Evolutionary conservation across 2,329 filamentous ascomycete species (phyloP), one percentile per base, ranked within the genome.

Genomic region (Penicillium sp.): DNA sequence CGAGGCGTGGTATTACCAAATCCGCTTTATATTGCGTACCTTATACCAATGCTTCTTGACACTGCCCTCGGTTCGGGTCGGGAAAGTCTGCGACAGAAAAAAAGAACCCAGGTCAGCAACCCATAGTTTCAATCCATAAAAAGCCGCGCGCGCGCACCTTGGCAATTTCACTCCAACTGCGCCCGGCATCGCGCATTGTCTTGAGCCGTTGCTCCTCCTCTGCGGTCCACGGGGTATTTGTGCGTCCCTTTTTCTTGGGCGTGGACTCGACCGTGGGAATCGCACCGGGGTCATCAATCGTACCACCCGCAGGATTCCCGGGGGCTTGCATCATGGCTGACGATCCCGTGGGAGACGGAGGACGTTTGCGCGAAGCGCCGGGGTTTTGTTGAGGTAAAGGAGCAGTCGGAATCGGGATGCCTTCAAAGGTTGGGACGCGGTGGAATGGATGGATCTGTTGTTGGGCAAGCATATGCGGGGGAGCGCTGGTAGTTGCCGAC

Each of bases 11-110:
- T 44, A 44, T 39, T 37, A 42, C 23, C n/a, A 18, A 31, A 39
- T 25, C 23, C 23, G 15, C 23, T 29, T 23, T 29, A 25, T 5
- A 35, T 58, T 40, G 16, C 76, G 53, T 79, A 91, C 90, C 83
- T 97, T 97, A 76, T 99, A 97, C 93, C 94, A 99, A 74, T 99
- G 94, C 77, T 97, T 99, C 82, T 97, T 99, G 23, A 99, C 94
- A 68, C 92, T 97, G 8, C 94, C 94, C 77, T 99, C 94, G 40
- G 94, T 99, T 67, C 94, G 84, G 25, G 86, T 87, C 12, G 94
- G 93, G 71, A 99, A 99, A 3, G 89, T 92, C 90, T 95, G 62
- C 44, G 29, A 54, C 46, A 41, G 44, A 38, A 55, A 15, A 35
- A 45, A 25, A 45, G 35, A 52, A 0, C 21, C 21, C 21, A 44